Evolutionary conservation across 2,329 filamentous ascomycete species (phyloP).

Genomic region (Eutypa lata): DNA sequence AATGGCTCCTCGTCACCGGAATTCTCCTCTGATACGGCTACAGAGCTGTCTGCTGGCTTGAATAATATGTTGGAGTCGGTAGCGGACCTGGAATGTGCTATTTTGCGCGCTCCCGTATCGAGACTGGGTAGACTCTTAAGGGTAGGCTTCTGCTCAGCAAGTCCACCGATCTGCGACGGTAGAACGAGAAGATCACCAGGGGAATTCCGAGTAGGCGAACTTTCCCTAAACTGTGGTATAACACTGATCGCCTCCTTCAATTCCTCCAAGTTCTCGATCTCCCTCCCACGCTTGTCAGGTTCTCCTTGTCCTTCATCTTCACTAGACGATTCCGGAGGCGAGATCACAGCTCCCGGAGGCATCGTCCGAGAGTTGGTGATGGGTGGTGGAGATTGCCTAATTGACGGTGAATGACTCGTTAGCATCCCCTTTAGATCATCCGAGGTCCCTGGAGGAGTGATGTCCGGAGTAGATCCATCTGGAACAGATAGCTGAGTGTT

Average conservation of each 20-base stretch:
- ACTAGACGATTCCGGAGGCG: conserved; percentile 84
- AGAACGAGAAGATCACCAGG: conserved; percentile 34
- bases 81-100: conserved; percentile 50
- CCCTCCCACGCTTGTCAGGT: conserved; percentile 38
- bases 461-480: conserved; percentile 34
- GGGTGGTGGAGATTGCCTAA: conserved; percentile 83
- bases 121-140: conserved; percentile 45
- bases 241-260: conserved; percentile 80
- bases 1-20: conserved; percentile 52
- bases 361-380: conserved; percentile 69
- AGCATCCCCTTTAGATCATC: conserved; percentile 47
- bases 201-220: conserved; percentile 48
- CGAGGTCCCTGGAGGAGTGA: conserved; percentile 48
- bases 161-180: conserved; percentile 30
- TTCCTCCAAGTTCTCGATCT: conserved; percentile 57
- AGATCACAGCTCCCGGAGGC: conserved; percentile 81
- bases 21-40: conserved; percentile 59
- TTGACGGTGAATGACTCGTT: conserved; percentile 44
- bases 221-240: conserved; percentile 64
- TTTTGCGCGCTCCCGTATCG: conserved; percentile 36
- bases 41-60: conserved; percentile 47
- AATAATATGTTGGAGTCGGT: conserved; percentile 52
- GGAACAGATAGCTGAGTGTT: conserved; percentile 6
- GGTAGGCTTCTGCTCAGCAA: conserved; percentile 39
- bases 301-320: conserved; percentile 69